Evolutionary conservation across 2,329 filamentous ascomycete species (phyloP).

Genomic region (Stachybotrys echinatus): DNA sequence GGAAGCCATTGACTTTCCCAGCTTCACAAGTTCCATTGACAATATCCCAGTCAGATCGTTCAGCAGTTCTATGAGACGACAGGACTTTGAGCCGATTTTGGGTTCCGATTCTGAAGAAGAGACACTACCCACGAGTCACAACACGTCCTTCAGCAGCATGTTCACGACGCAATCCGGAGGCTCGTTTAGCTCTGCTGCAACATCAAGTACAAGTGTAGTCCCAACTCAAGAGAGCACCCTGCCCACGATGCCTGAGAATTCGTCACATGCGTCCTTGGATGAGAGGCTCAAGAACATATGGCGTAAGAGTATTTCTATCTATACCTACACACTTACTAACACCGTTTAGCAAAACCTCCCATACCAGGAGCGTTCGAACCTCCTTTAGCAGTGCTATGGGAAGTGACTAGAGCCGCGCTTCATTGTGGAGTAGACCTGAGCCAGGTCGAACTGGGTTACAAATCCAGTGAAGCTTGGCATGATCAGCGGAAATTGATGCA

Average conservation of each 20-base stretch:
- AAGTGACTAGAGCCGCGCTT: constrained; percentile 41
- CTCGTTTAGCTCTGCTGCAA: background rate
- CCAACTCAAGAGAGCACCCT: background rate
- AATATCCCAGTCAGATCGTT: constrained; percentile 14
- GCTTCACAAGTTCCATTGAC: constrained; percentile 9
- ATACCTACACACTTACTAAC: background rate
- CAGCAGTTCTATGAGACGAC: constrained; percentile 2
- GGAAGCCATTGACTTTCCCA: background rate
- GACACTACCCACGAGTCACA: background rate
- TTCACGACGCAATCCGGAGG: background rate
- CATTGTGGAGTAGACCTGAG: constrained; percentile 37
- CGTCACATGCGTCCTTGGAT: constrained; percentile 5
- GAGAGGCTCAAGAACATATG: constrained; percentile 29
- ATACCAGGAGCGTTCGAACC: background rate
- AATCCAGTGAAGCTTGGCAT: constrained; percentile 28
- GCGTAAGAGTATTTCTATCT: constrained; percentile 27
- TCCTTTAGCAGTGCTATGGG: constrained; percentile 47
- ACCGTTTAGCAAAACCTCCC: background rate
- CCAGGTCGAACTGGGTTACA: constrained; percentile 28
- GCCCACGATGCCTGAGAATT: background rate
- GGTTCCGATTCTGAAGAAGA: background rate
- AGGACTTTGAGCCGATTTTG: background rate
- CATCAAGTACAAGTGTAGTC: background rate
- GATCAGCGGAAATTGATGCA: constrained; percentile 39
- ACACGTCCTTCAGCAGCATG: background rate